Conservation (phyloP, 177 flowering plant species). For the Vitis hybrid region DNA sequence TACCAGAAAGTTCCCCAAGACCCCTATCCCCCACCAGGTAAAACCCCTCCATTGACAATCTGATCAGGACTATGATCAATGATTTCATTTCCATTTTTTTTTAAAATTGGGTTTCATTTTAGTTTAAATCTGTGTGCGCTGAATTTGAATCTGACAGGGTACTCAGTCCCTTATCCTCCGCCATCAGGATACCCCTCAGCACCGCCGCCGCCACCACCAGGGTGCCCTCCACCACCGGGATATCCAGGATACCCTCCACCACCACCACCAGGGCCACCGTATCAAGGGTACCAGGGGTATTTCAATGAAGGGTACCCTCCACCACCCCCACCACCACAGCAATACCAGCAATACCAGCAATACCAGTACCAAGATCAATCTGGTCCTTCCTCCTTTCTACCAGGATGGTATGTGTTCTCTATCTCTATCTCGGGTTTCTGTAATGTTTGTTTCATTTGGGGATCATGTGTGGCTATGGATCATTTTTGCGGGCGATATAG, state of each 20-base stretch:
- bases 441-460: no score
- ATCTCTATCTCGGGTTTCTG: background rate
- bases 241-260: slow-evolving; percentile 26
- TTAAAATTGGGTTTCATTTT: background rate
- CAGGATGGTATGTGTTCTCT: slow-evolving; percentile 33
- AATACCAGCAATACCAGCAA: slow-evolving; percentile 13
- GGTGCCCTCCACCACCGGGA: slow-evolving; percentile 35
- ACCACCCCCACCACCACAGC: slow-evolving; percentile 23
- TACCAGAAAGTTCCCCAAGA: slow-evolving; percentile 32
- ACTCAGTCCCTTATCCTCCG: slow-evolving; percentile 22
- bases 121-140: background rate
- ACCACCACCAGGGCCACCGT: slow-evolving; percentile 17
- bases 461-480: no score
- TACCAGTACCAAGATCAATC: slow-evolving; percentile 14
- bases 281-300: slow-evolving; percentile 43
- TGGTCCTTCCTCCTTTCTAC: slow-evolving; percentile 34
- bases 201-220: slow-evolving; percentile 24
- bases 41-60: background rate
- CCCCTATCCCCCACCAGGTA: slow-evolving; percentile 39
- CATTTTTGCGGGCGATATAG: no score
- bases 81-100: background rate
- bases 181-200: slow-evolving; percentile 33
- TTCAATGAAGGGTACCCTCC: slow-evolving; percentile 30
- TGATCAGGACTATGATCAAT: background rate
- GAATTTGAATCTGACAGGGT: slow-evolving; percentile 14